Percentiles rank a stretch among this genome's conserved stretches.
phyloP scores from a whole-genome alignment of 192 early-diverging fungal genomes.

The Pilaira anomala region DNA sequence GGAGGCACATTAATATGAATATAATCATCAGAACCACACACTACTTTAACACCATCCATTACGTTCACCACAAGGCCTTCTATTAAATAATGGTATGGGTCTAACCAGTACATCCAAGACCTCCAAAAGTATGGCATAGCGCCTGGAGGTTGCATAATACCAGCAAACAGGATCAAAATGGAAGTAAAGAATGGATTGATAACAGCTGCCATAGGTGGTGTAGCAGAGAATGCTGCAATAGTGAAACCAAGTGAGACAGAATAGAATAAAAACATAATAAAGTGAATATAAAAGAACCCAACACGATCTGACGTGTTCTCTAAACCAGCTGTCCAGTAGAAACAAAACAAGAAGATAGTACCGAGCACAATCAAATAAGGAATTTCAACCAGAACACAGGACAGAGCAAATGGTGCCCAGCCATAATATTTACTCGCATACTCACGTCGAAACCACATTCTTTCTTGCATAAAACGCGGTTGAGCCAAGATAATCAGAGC shows the following conservation, averaged over 20 bases:
- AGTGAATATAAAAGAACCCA: slow-evolving; percentile 56
- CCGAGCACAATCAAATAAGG: slow-evolving; percentile 56
- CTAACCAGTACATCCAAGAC: slow-evolving; percentile 58
- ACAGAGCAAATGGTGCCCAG: slow-evolving; percentile 58
- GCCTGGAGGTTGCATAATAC: slow-evolving; percentile 57
- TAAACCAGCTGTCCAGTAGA: slow-evolving; percentile 63
- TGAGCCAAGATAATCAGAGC: slow-evolving; percentile 59
- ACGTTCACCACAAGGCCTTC: slow-evolving; percentile 60
- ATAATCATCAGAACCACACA: slow-evolving; percentile 44
- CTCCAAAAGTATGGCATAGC: slow-evolving; percentile 64
- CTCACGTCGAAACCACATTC: slow-evolving; percentile 59
- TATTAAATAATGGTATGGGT: slow-evolving; percentile 57
- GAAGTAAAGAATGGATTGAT: slow-evolving; percentile 61
- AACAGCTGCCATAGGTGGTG: slow-evolving; percentile 54
- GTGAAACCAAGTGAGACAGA: slow-evolving; percentile 49
- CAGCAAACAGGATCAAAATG: slow-evolving; percentile 59
- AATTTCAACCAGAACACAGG: slow-evolving; percentile 57
- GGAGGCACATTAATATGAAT: slow-evolving; percentile 43
- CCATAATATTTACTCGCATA: slow-evolving; percentile 61
- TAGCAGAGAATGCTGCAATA: slow-evolving; percentile 47
- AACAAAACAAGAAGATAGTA: slow-evolving; percentile 52
- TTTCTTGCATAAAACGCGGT: slow-evolving; percentile 60
- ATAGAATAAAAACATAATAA: slow-evolving; percentile 51
- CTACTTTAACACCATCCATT: slow-evolving; percentile 46
- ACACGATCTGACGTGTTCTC: slow-evolving; percentile 42